Percentiles rank a stretch among this genome's conserved stretches.
These are phyloP conservation scores for Pyronema domesticum DNA, from an alignment of 495 filamentous ascomycete genomes.

Conservation along the genomic window DNA sequence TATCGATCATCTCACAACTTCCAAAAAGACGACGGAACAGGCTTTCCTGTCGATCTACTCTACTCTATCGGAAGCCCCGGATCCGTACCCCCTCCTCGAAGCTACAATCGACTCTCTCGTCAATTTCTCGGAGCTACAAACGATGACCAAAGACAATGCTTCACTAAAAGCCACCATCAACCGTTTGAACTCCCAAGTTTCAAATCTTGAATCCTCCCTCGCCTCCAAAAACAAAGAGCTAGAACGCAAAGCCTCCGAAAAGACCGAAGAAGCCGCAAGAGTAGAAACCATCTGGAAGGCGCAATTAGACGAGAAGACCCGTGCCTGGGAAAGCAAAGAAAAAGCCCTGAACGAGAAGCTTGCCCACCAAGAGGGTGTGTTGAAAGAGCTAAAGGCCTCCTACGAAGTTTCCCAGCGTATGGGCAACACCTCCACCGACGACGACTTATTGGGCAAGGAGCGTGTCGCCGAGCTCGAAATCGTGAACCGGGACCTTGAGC, in stretches of 20 bases:
- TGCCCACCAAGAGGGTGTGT: constrained; percentile 76
- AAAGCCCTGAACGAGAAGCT: constrained; percentile 79
- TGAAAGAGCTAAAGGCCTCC: constrained; percentile 90
- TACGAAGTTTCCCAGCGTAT: constrained; percentile 91
- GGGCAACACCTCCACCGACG: constrained; percentile 31
- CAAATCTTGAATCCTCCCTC: constrained; percentile 49
- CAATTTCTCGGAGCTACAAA: constrained; percentile 21
- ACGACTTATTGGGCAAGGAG: constrained; percentile 35
- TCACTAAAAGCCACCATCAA: constrained; percentile 63
- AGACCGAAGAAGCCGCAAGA: constrained; percentile 51
- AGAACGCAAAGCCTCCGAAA: constrained; percentile 50
- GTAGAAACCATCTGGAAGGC: constrained; percentile 79
- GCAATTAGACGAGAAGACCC: constrained; percentile 83
- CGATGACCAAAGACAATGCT: constrained; percentile 63
- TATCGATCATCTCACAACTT: constrained; percentile 87
- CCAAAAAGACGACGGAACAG: constrained; percentile 78
- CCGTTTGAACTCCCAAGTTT: constrained; percentile 59
- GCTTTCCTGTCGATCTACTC: constrained; percentile 87
- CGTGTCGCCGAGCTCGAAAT: constrained; percentile 85
- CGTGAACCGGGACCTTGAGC: constrained; percentile 74
- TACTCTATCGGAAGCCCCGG: constrained; percentile 81
- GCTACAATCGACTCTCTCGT: constrained; percentile 79
- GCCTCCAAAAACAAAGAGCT: constrained; percentile 21
- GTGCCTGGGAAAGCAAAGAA: constrained; percentile 94
- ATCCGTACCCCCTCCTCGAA: constrained; percentile 91